Evolutionary conservation across 257 asterid species (phyloP), one percentile per base, ranked within the genome.

Genomic region (Coffea eugenioides): DNA sequence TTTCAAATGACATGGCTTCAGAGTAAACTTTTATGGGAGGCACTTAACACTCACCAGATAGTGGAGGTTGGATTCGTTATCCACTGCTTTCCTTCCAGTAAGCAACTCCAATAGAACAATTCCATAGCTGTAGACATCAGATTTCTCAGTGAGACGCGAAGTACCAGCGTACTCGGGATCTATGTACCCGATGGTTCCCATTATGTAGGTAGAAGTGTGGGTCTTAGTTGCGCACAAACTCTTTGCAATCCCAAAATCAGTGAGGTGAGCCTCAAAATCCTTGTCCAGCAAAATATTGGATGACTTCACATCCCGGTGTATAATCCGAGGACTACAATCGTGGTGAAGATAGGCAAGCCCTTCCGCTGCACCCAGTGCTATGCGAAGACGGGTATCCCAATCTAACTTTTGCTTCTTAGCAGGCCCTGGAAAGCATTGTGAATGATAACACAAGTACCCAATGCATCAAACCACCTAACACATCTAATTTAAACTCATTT

Each of bases 91-190:
- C 88, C 89, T 89, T 66, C 97, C 92, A 0, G 97, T 93, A 21
- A 95, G 94, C 88, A 95, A 73, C 88, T 95, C 99, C 48, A 95
- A 78, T 0, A 95, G 88, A 52, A 93, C 99, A 27, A 95, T 86
- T 5, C 99, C 99, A 39, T 84, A 95, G 88, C 98, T 92, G 66
- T 95, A 95, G 51, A 95, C 94, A 73, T 95, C 99, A 18, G 98
- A 93, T 83, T 95, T 95, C 90, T 93, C 98, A 0, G 98, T 95
- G 66, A 95, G 93, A 11, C 97, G 95, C 9, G 97, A 92, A 2
- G 98, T 95, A 0, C 97, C 91, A n/a, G 99, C 99, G 69, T 95
- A 95, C 83, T 95, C 99, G 0, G 99, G 99, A 75, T 95, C 99
- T 11, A 95, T 92, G 81, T 95, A 95, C 61, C 99, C 99, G 23